These are phyloP conservation scores for Oxyria digyna DNA, from an alignment of 148 eudicot species.

Conservation along the genomic window DNA sequence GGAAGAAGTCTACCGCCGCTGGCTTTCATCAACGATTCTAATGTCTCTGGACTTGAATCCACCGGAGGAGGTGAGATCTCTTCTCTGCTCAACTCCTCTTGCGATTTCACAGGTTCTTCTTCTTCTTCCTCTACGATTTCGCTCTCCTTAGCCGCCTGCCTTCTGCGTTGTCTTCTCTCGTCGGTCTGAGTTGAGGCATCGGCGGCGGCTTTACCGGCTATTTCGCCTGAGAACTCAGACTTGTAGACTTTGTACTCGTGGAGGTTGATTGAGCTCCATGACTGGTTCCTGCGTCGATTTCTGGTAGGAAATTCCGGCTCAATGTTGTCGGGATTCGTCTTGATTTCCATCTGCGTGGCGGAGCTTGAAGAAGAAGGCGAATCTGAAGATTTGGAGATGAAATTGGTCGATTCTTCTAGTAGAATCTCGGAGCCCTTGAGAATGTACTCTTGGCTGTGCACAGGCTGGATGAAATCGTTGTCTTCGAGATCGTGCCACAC, in stretches of 20 bases:
- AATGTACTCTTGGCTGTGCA: slow-evolving; percentile 71
- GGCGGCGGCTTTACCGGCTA: slow-evolving; percentile 36
- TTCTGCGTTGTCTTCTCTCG: slow-evolving; percentile 48
- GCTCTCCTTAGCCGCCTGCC: slow-evolving; percentile 9
- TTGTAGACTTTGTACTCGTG: slow-evolving; percentile 74
- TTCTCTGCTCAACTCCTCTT: slow-evolving; percentile 2
- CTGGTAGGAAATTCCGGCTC: slow-evolving; percentile 13
- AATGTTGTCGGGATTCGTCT: neutral
- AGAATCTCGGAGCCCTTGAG: slow-evolving; percentile 86
- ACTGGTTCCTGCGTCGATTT: slow-evolving; percentile 55
- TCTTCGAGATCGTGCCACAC: slow-evolving; percentile 87
- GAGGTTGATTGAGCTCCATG: slow-evolving; percentile 58
- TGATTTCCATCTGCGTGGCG: slow-evolving; percentile 15
- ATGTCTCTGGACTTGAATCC: slow-evolving; percentile 1
- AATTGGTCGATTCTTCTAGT: slow-evolving; percentile 12
- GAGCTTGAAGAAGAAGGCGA: slow-evolving; percentile 28
- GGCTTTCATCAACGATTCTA: neutral
- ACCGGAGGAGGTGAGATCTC: slow-evolving; percentile 4
- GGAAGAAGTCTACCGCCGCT: neutral
- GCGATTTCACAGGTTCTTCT: slow-evolving; percentile 15
- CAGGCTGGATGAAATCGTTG: slow-evolving; percentile 72
- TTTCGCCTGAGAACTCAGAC: slow-evolving; percentile 29
- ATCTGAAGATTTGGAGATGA: slow-evolving; percentile 24
- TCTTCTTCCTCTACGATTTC: slow-evolving; percentile 23
- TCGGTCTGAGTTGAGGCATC: slow-evolving; percentile 93